A percentile compares a stretch with the other conserved stretches of the same genome.
Evolutionary conservation across 2,329 filamentous ascomycete genomes (phyloP).

Genomic region (Magnaporthales sp.): DNA sequence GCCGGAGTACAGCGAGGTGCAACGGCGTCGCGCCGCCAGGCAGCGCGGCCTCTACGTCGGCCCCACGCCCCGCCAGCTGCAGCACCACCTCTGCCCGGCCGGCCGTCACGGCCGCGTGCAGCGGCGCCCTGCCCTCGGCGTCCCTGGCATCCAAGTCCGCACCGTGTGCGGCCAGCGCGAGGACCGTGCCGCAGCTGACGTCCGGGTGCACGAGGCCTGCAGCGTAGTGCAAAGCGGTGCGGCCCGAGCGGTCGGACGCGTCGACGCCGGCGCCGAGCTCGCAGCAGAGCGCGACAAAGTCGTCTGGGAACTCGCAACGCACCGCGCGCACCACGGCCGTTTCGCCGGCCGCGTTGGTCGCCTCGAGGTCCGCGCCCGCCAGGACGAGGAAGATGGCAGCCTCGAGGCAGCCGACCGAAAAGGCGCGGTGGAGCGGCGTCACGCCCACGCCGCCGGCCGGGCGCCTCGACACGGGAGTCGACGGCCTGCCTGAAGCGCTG

Average conservation of each 20-base stretch:
- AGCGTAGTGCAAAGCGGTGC: constrained; percentile 15
- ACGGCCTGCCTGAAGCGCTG: neutral
- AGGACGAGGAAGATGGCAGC: constrained; percentile 14
- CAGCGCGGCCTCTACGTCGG: constrained; percentile 14
- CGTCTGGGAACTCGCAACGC: constrained; percentile 12
- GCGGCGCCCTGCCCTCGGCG: constrained; percentile 12
- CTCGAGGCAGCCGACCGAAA: constrained; percentile 11
- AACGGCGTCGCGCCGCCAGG: constrained; percentile 13
- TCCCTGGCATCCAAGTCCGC: constrained; percentile 12
- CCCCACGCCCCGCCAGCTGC: constrained; percentile 13
- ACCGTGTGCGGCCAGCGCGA: constrained; percentile 12
- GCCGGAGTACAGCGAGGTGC: constrained; percentile 14
- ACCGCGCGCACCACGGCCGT: constrained; percentile 14
- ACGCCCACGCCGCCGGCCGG: neutral
- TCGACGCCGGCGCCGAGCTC: constrained; percentile 15
- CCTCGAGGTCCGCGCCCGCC: constrained; percentile 15
- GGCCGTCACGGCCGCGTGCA: constrained; percentile 13
- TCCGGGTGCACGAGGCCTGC: constrained; percentile 11
- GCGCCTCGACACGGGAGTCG: neutral
- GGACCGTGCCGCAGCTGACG: constrained; percentile 10
- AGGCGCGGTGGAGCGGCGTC: constrained; percentile 14
- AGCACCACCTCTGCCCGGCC: constrained; percentile 9
- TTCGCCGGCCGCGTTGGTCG: constrained; percentile 9
- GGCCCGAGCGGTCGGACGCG: constrained; percentile 13
- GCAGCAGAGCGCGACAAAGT: constrained; percentile 14